Percentiles rank a stretch among this genome's conserved stretches.
These are phyloP conservation scores for Sphaerostilbella broomeana DNA, from an alignment of 2,329 filamentous ascomycete genomes.

Conservation along the genomic window DNA sequence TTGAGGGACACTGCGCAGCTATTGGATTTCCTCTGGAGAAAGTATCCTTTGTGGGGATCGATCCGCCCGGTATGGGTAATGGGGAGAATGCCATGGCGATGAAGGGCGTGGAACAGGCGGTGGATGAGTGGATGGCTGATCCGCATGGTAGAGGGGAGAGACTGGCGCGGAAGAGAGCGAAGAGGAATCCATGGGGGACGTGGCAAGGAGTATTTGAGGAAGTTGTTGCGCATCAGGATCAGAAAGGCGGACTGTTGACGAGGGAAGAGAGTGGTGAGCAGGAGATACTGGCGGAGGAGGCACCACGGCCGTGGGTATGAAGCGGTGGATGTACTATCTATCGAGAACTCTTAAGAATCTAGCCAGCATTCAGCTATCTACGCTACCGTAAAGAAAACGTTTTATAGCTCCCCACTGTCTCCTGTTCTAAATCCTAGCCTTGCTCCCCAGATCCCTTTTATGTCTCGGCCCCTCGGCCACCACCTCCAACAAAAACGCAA, in stretches of 20 bases:
- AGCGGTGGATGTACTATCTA: too few species aligned
- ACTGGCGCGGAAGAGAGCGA: conserved; percentile 41
- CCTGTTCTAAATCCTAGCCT: conserved; percentile 20
- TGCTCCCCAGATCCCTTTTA: conserved; percentile 19
- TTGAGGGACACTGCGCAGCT: conserved; percentile 57
- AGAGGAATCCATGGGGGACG: conserved; percentile 43
- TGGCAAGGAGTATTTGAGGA: conserved; percentile 40
- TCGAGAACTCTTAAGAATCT: too few species aligned
- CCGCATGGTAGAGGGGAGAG: conserved; percentile 42
- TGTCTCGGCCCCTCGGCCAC: conserved; percentile 29
- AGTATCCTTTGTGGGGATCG: conserved; percentile 54
- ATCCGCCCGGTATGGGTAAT: conserved; percentile 46
- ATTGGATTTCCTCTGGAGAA: conserved; percentile 45
- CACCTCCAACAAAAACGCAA: conserved; percentile 52
- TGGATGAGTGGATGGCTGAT: conserved; percentile 45
- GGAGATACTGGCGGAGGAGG: conserved; percentile 35
- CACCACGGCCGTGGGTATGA: conserved; percentile 34
- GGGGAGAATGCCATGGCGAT: conserved; percentile 33
- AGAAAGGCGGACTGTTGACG: conserved; percentile 30
- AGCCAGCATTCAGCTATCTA: too few species aligned
- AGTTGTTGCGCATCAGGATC: conserved; percentile 17
- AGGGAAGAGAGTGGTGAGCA: conserved; percentile 27
- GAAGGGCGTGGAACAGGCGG: conserved; percentile 35
- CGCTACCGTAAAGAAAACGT: too few species aligned
- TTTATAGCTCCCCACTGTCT: too few species aligned